A percentile compares a stretch with the other conserved stretches of the same genome.
These are phyloP conservation scores for Heritiera fomes DNA, from an alignment of 345 rosid genomes.

Conservation along the genomic window DNA sequence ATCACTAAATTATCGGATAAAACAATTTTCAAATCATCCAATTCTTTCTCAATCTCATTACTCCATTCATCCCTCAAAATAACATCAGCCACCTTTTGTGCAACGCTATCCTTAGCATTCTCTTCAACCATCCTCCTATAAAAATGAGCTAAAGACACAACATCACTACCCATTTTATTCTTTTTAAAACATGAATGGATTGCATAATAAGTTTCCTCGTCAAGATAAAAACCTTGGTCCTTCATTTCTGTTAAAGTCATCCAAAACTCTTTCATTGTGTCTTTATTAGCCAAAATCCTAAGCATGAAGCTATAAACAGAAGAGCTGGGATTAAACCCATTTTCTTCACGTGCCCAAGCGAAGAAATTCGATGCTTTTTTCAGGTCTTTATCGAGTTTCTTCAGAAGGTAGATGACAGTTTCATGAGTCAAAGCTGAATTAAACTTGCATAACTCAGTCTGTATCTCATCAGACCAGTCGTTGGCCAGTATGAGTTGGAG, in stretches of 20 bases:
- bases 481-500: constrained; percentile 41
- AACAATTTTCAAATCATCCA: constrained; percentile 48
- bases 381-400: constrained; percentile 56
- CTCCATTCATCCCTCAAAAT: constrained; percentile 48
- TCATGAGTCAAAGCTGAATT: constrained; percentile 50
- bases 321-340: constrained; percentile 62
- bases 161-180: constrained; percentile 51
- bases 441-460: constrained; percentile 39
- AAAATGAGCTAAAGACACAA: constrained; percentile 61
- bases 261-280: constrained; percentile 70
- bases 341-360: constrained; percentile 60
- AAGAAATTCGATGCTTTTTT: constrained; percentile 60
- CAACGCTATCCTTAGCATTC: constrained; percentile 51
- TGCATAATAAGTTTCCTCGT: constrained; percentile 62
- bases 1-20: constrained; percentile 67
- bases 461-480: constrained; percentile 60
- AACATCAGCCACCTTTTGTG: constrained; percentile 40
- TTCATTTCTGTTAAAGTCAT: constrained; percentile 57
- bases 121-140: constrained; percentile 65
- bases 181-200: constrained; percentile 45
- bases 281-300: constrained; percentile 53
- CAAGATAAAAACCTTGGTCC: constrained; percentile 64
- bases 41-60: constrained; percentile 51
- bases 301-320: constrained; percentile 62
- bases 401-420: constrained; percentile 62